phyloP scores from a whole-genome alignment of 768 basidiomycete genomes.

The Lyophyllum semitale region DNA sequence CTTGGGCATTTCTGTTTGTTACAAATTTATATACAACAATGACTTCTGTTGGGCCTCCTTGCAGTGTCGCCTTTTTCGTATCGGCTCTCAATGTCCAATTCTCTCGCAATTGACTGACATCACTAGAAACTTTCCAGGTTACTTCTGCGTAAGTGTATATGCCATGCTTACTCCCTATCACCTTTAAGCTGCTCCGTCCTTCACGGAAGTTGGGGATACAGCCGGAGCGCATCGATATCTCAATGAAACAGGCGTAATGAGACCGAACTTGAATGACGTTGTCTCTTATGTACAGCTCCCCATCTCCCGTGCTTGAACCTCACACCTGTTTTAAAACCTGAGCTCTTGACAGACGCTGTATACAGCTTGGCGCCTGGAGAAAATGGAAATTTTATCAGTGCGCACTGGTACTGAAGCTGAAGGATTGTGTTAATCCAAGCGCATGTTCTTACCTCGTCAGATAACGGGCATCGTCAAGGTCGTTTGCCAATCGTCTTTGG shows the following conservation, averaged over 20 bases:
- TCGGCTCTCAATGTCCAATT: background rate
- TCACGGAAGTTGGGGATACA: background rate
- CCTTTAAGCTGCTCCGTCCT: background rate
- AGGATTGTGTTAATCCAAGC: too few species aligned
- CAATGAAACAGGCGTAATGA: too few species aligned
- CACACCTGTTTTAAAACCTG: background rate
- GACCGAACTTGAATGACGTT: too few species aligned
- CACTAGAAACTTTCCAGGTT: background rate
- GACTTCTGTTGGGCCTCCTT: too few species aligned
- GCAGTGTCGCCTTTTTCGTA: too few species aligned
- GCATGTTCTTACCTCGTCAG: too few species aligned
- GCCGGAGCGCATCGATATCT: background rate
- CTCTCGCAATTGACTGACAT: background rate
- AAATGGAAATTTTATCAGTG: background rate
- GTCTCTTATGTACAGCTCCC: too few species aligned
- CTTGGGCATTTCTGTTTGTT: background rate
- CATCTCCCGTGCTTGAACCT: too few species aligned
- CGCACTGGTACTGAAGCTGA: too few species aligned
- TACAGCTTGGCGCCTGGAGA: background rate
- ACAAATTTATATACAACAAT: background rate
- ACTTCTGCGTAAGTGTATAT: background rate
- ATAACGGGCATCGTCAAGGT: too few species aligned
- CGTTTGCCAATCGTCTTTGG: too few species aligned
- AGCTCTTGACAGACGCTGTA: too few species aligned
- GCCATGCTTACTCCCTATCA: background rate